Base-by-base conservation (phyloP, 2,329 filamentous ascomycete species). In the Trichoderma lentiforme region DNA sequence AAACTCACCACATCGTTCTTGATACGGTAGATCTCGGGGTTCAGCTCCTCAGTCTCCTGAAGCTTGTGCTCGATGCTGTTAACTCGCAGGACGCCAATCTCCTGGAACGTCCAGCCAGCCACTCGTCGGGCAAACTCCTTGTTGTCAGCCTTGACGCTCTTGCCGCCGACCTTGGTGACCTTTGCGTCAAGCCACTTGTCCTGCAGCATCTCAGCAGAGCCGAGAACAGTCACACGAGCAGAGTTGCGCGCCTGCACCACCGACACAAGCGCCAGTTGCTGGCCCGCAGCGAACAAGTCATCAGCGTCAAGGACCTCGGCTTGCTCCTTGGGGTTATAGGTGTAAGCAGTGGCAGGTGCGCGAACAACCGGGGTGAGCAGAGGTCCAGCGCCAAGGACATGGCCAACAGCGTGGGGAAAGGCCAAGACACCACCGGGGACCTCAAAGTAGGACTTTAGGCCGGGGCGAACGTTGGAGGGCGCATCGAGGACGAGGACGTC, bases 51-150 rank as follows among this genome's bases (percentile, higher is more conserved):
- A 61, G 80, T 79, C n/a, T 82, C 85, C 65, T 78, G 74, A 69
- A 91, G 83, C 79, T 91, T 91, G 83, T 99, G 96, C 83, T 94
- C 89, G 74, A 98, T 87, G 77, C 87, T 89, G 80, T 93, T 93
- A 77, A 97, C 93, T 77, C 92, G 92, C 76, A 99, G 81, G 12
- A 99, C 93, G 76, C 96, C 96, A 70, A 91, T 89, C 85, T 99
- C 96, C 83, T 97, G 91, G 86, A 99, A 99, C 0, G 95, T 90
- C 96, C 96, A 99, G n/a, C 89, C 92, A n/a, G 92, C 91, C 71
- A 99, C 82, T 78, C 92, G 90, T 83, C 92, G 91, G 24, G 93
- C 92, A 79, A 99, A 98, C 70, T 93, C 93, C 77, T 90, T 88
- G 84, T 99, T 99, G 76, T 87, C 88, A 14, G 93, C 92, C 80